A percentile compares a stretch with the other conserved stretches of the same genome.
phyloP scores from a whole-genome alignment of 2,329 filamentous ascomycete species.

The Microsporum audouinii region DNA sequence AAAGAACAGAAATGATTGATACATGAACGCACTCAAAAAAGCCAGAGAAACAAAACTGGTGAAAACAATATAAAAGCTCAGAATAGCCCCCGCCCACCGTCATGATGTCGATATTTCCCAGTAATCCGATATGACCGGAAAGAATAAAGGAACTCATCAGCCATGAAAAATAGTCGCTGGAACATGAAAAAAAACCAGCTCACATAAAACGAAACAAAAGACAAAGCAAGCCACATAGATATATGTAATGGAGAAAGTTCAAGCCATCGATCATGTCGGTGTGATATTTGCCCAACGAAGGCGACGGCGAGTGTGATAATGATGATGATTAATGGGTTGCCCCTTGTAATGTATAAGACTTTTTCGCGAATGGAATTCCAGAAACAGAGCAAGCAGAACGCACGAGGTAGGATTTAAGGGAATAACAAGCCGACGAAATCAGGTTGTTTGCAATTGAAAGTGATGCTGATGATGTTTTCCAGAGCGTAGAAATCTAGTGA shows the following conservation, averaged over 20 bases:
- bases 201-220: slow-evolving; percentile 4
- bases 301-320: slow-evolving; percentile 12
- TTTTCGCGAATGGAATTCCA: slow-evolving; percentile 4
- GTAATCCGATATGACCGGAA: slow-evolving; percentile 1
- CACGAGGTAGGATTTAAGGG: neutral
- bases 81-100: slow-evolving; percentile 3
- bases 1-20: neutral
- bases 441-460: neutral
- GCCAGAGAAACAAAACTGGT: neutral
- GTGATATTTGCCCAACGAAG: neutral
- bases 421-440: neutral
- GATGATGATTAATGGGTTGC: slow-evolving; percentile 24
- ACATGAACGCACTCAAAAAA: slow-evolving; percentile 1
- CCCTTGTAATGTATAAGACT: slow-evolving; percentile 24
- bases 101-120: slow-evolving; percentile 3
- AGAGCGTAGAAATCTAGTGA: slow-evolving; percentile 1
- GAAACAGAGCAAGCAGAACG: slow-evolving; percentile 1
- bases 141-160: slow-evolving; percentile 4
- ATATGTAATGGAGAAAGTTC: slow-evolving; percentile 9
- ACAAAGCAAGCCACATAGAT: slow-evolving; percentile 11
- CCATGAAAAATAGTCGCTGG: slow-evolving; percentile 1
- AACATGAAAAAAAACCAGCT: neutral
- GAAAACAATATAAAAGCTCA: neutral
- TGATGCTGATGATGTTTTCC: neutral
- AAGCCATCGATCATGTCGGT: neutral